Percentiles rank a stretch among this genome's conserved stretches.
These are phyloP conservation scores for Fusarium sp. DNA, from an alignment of 2,329 filamentous ascomycete species.

Conservation along the genomic window DNA sequence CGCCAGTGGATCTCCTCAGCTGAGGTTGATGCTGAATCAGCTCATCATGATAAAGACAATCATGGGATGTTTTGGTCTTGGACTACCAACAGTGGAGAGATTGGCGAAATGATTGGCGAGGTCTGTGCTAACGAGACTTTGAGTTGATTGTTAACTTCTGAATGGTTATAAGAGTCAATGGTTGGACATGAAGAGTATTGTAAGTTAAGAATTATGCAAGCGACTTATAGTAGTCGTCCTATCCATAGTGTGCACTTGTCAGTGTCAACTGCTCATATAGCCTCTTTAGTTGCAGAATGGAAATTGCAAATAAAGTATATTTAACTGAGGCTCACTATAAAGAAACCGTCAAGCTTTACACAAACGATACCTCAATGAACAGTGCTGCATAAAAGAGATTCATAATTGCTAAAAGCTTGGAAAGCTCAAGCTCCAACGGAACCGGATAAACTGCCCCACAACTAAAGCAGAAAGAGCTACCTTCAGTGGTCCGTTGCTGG, in stretches of 20 bases:
- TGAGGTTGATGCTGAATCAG: slow-evolving; percentile 38
- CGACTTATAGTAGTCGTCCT: not conserved
- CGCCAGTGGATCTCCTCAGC: slow-evolving; percentile 31
- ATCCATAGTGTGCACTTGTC: not conserved
- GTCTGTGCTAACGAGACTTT: not conserved
- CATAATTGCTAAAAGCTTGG: not conserved
- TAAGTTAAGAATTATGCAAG: not conserved
- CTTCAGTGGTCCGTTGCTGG: slow-evolving; percentile 38
- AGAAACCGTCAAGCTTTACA: not conserved
- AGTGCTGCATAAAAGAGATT: not conserved
- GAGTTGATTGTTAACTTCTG: not conserved
- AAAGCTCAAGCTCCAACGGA: slow-evolving; percentile 10
- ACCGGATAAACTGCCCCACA: slow-evolving; percentile 38
- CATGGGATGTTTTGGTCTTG: not conserved
- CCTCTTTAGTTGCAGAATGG: not conserved
- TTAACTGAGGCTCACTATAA: not conserved
- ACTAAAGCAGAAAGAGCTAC: slow-evolving; percentile 6
- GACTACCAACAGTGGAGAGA: not conserved
- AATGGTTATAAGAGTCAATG: not conserved
- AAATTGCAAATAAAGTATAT: not conserved
- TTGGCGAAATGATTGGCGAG: not conserved
- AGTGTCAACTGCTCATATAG: not conserved
- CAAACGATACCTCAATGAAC: too few species aligned
- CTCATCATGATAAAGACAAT: not conserved
- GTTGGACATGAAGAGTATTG: not conserved